Conservation (phyloP, 768 basidiomycete genomes). For the Daedalea quercina region DNA sequence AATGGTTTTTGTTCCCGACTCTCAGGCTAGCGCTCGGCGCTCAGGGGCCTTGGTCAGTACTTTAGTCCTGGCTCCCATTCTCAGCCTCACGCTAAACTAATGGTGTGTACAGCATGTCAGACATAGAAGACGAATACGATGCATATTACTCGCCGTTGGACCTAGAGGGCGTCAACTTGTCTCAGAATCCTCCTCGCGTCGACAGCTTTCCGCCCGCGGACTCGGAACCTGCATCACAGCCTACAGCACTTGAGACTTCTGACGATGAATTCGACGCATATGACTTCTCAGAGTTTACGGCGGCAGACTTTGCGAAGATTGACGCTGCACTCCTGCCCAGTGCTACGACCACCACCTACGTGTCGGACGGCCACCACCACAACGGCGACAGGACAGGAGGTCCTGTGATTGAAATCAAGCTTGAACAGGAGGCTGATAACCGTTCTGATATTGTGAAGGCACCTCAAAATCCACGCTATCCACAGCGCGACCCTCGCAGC, state of each 20-base stretch:
- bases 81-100: too few species aligned
- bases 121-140: constrained; percentile 21
- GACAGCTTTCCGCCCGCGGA: not conserved
- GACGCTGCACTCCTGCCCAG: constrained; percentile 26
- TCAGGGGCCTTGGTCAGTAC: too few species aligned
- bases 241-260: constrained; percentile 13
- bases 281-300: constrained; percentile 50
- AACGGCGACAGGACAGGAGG: constrained; percentile 9
- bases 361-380: constrained; percentile 5
- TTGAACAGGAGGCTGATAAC: constrained; percentile 14
- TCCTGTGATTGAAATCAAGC: constrained; percentile 17
- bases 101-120: constrained; percentile 4
- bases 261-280: constrained; percentile 41
- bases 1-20: too few species aligned
- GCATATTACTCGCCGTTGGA: constrained; percentile 13
- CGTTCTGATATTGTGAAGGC: constrained; percentile 10
- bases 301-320: constrained; percentile 45
- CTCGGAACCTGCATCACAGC: constrained; percentile 15
- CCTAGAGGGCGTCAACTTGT: constrained; percentile 8
- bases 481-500: not conserved
- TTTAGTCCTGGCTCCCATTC: too few species aligned
- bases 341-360: not conserved
- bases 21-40: too few species aligned
- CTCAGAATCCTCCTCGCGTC: not conserved
- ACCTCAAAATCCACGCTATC: not conserved